Conservation (phyloP, 2,329 filamentous ascomycete species). For the Diaporthe capsici region DNA sequence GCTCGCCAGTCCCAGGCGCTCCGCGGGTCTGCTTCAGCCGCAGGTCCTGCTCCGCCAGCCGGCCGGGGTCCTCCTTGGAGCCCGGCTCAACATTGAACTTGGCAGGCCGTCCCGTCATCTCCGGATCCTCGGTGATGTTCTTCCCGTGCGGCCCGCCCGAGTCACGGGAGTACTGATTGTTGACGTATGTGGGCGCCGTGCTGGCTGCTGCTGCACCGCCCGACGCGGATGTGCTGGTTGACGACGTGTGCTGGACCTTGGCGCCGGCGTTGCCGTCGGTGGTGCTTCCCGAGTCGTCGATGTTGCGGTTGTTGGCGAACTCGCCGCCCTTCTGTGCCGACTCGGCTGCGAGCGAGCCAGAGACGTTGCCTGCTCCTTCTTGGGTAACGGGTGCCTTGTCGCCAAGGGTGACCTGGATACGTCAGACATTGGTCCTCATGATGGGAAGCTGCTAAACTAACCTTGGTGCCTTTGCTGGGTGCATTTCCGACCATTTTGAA, state of each 20-base stretch:
- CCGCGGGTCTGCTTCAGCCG: slow-evolving; percentile 30
- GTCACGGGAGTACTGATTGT: slow-evolving; percentile 34
- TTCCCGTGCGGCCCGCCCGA: slow-evolving; percentile 46
- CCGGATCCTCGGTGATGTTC: slow-evolving; percentile 48
- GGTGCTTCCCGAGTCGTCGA: slow-evolving; percentile 4
- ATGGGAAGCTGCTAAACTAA: neutral
- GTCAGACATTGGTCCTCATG: slow-evolving; percentile 29
- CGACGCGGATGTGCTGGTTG: neutral
- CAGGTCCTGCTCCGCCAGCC: slow-evolving; percentile 40
- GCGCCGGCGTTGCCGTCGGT: neutral
- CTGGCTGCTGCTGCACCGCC: slow-evolving; percentile 41
- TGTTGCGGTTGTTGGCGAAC: slow-evolving; percentile 70
- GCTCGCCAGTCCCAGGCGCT: slow-evolving; percentile 29
- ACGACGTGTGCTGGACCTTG: neutral
- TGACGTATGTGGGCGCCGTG: slow-evolving; percentile 46
- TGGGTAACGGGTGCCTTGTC: slow-evolving; percentile 61
- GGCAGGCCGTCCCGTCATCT: slow-evolving; percentile 45
- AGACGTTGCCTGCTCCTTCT: slow-evolving; percentile 76
- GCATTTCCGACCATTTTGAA: slow-evolving; percentile 37
- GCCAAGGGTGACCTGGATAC: slow-evolving; percentile 61
- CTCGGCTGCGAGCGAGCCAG: slow-evolving; percentile 83
- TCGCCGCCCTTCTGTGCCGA: slow-evolving; percentile 72
- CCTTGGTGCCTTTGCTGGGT: slow-evolving; percentile 39
- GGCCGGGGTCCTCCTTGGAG: slow-evolving; percentile 45
- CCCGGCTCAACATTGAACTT: slow-evolving; percentile 47